Evolutionary conservation across 2,329 filamentous ascomycete genomes (phyloP), one percentile per base, ranked within the genome.

Genomic region (Penicillium sp.): DNA sequence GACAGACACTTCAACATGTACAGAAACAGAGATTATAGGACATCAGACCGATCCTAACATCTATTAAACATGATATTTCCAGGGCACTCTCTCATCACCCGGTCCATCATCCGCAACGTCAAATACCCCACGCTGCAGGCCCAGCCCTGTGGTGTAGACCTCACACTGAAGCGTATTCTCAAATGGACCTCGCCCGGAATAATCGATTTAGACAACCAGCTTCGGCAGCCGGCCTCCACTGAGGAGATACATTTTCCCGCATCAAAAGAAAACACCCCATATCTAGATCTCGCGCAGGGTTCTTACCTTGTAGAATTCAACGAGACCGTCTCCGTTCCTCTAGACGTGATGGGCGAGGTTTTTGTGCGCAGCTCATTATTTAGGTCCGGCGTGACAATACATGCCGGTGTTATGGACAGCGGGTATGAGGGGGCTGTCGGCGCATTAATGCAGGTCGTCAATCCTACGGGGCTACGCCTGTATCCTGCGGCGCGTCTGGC

Each of bases 361-460:
- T 70, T 70, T 10, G 58, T 64, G 1, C 55, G 72, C 22, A 67
- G 63, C 12, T 73, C 71, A 3, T 57, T 75, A 3, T 75, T 64
- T 52, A 57, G 71, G 3, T 72, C 68, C 12, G 71, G 72, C 0
- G 68, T 64, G 0, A 39, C 58, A 1, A 47, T 74, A 13, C 54
- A 47, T 31, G 68, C 71, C 9, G 71, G 72, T 1, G 69, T 73
- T 3, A 61, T 73, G 40, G 72, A 75, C 54, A 62, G 63, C 21
- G 72, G 71, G 3, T 75, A 74, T 52, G 57, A 69, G 32, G 72
- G 72, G 19, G 65, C 65, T 3, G 46, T 73, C 10, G 70, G 70
- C 0, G 69, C 64, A 19, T 52, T 73, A 55, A 52, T 73, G 53
- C 61, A 71, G 15, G 65, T 70, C 2, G 52, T 55, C 28, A 71